Percentiles rank a stretch among this genome's conserved stretches.
Conservation (phyloP, 2,329 filamentous ascomycete genomes). For the Ceratocystis ficicola region DNA sequence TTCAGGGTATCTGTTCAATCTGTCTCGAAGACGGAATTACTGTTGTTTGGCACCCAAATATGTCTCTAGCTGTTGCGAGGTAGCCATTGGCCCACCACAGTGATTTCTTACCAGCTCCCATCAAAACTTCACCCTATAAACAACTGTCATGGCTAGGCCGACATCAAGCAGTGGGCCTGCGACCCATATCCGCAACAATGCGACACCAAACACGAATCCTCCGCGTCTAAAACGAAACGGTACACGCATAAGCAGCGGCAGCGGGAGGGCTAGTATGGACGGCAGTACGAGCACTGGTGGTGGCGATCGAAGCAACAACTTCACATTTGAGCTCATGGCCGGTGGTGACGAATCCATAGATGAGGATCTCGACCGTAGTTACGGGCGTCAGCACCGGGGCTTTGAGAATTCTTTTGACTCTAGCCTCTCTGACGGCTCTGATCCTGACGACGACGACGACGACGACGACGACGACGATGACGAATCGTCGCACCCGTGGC, state of each 20-base stretch:
- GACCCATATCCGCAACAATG: neutral
- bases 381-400: neutral
- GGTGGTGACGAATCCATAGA: slow-evolving; percentile 9
- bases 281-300: neutral
- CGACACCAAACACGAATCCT: neutral
- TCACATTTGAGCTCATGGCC: slow-evolving; percentile 13
- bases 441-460: slow-evolving; percentile 5
- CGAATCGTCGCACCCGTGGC: slow-evolving; percentile 33
- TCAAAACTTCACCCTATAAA: neutral
- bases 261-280: neutral
- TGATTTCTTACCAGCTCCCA: neutral
- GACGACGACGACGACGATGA: slow-evolving; percentile 7
- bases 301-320: neutral
- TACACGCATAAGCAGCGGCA: neutral
- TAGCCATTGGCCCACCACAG: neutral
- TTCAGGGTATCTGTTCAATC: neutral
- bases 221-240: neutral
- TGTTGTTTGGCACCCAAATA: neutral
- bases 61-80: neutral
- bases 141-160: slow-evolving; percentile 5
- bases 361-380: neutral
- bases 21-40: neutral
- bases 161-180: neutral
- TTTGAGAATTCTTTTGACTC: slow-evolving; percentile 10
- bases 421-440: slow-evolving; percentile 2